These are phyloP conservation scores for Suillus weaverae DNA, from an alignment of 768 basidiomycete genomes.

Conservation along the genomic window DNA sequence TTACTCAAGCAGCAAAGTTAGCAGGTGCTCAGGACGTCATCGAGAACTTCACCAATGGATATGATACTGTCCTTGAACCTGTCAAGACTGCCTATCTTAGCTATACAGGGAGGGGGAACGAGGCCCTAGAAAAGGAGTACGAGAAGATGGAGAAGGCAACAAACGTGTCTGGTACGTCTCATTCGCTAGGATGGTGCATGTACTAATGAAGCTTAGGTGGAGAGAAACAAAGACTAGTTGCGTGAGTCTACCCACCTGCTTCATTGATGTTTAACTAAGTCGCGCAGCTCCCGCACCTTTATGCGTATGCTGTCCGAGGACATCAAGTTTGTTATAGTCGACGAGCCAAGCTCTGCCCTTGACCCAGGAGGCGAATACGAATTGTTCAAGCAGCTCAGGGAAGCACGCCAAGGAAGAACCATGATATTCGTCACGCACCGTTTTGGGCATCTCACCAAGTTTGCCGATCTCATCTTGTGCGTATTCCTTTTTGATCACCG, in stretches of 20 bases:
- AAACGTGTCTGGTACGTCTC: constrained; percentile 25
- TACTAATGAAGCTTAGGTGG: constrained; percentile 20
- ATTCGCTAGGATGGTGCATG: not conserved
- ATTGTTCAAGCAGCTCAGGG: constrained; percentile 30
- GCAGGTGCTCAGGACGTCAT: constrained; percentile 45
- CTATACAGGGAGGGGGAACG: constrained; percentile 16
- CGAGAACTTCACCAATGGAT: constrained; percentile 36
- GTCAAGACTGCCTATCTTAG: constrained; percentile 30
- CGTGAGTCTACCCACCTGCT: constrained; percentile 12
- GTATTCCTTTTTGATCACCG: constrained; percentile 11
- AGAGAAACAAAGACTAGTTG: constrained; percentile 33
- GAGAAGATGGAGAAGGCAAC: constrained; percentile 20
- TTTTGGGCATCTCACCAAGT: constrained; percentile 37
- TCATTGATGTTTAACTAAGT: not conserved
- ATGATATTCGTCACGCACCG: constrained; percentile 44
- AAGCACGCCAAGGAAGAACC: constrained; percentile 33
- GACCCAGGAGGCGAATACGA: constrained; percentile 37
- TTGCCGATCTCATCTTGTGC: constrained; percentile 39
- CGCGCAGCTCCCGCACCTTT: constrained; percentile 38
- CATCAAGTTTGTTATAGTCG: constrained; percentile 33
- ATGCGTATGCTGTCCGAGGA: constrained; percentile 37
- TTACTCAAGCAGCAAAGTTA: constrained; percentile 26
- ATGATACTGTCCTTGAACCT: constrained; percentile 41
- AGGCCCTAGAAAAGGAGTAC: constrained; percentile 16
- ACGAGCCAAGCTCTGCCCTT: constrained; percentile 41